Evolutionary conservation across 148 eudicot genomes (phyloP).

Genomic region (Agrostemma githago): DNA sequence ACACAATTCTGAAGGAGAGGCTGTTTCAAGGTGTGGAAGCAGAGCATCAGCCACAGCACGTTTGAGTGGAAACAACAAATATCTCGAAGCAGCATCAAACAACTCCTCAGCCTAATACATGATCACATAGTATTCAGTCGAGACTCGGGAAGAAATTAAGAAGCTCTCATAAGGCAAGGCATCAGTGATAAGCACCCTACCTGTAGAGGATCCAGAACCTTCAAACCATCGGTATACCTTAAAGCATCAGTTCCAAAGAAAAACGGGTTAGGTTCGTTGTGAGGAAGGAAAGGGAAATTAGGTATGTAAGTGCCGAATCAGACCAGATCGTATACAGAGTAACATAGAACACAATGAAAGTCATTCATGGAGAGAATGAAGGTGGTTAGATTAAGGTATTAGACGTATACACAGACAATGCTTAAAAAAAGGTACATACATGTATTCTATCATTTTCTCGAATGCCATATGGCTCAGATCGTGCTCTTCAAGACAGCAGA

Average conservation of each 20-base stretch:
- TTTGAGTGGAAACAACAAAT: slow-evolving; percentile 86
- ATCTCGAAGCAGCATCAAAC: slow-evolving; percentile 97
- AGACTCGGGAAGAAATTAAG: not conserved
- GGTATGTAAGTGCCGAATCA: not conserved
- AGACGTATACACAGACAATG: not conserved
- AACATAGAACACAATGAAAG: not conserved
- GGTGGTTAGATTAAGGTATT: not conserved
- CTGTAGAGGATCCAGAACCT: slow-evolving; percentile 75
- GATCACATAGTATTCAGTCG: not conserved
- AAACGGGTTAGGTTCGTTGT: slow-evolving; percentile 8
- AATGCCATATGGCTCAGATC: slow-evolving; percentile 76
- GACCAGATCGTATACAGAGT: slow-evolving; percentile 1
- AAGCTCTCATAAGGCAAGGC: not conserved
- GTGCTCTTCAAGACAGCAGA: slow-evolving; percentile 83
- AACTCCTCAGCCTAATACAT: slow-evolving; percentile 79
- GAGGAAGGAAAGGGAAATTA: not conserved
- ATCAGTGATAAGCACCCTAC: slow-evolving; percentile 31
- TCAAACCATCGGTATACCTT: slow-evolving; percentile 93
- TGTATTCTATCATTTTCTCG: slow-evolving; percentile 94
- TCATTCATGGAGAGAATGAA: not conserved
- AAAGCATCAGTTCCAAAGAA: slow-evolving; percentile 1
- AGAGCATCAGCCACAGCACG: slow-evolving; percentile 95
- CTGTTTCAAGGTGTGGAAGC: slow-evolving; percentile 75
- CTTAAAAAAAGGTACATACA: slow-evolving; percentile 46
- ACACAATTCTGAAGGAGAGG: slow-evolving; percentile 80